Conservation (phyloP, 1,284 basidiomycete genomes). For the Ceratobasidium sp. region DNA sequence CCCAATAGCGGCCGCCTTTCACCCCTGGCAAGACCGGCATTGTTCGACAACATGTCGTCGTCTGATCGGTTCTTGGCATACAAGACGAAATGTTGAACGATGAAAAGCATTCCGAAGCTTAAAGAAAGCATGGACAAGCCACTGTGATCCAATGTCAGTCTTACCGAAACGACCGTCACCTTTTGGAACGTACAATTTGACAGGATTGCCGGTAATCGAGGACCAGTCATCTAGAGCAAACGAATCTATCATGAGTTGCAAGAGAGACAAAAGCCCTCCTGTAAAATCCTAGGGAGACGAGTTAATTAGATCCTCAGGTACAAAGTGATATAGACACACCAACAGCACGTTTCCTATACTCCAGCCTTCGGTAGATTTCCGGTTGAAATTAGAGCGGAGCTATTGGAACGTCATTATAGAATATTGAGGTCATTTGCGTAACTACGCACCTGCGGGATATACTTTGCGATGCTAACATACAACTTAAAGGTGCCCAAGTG, state of each 20-base stretch:
- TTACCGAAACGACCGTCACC: neutral
- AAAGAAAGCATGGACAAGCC: slow-evolving; percentile 54
- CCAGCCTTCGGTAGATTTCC: slow-evolving; percentile 55
- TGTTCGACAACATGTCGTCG: neutral
- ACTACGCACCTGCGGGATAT: slow-evolving; percentile 50
- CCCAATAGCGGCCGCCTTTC: slow-evolving; percentile 26
- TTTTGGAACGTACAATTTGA: slow-evolving; percentile 47
- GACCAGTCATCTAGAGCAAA: slow-evolving; percentile 46
- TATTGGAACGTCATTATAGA: slow-evolving; percentile 45
- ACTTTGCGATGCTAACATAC: slow-evolving; percentile 53
- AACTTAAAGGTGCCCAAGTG: slow-evolving; percentile 54
- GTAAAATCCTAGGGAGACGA: slow-evolving; percentile 48
- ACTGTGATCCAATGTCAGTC: slow-evolving; percentile 43
- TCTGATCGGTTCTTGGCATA: slow-evolving; percentile 46
- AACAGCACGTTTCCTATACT: slow-evolving; percentile 55
- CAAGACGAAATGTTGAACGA: slow-evolving; percentile 55
- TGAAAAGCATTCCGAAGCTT: slow-evolving; percentile 53
- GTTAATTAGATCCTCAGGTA: neutral
- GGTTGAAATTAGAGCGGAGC: slow-evolving; percentile 52
- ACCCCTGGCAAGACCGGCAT: slow-evolving; percentile 1
- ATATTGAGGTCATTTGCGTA: slow-evolving; percentile 1
- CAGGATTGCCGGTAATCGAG: slow-evolving; percentile 47
- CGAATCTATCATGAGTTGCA: slow-evolving; percentile 47
- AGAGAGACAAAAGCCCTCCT: slow-evolving; percentile 52
- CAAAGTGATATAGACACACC: slow-evolving; percentile 19